Base-by-base conservation (phyloP, 2,329 filamentous ascomycete species). In the Colletotrichum simmondsii region DNA sequence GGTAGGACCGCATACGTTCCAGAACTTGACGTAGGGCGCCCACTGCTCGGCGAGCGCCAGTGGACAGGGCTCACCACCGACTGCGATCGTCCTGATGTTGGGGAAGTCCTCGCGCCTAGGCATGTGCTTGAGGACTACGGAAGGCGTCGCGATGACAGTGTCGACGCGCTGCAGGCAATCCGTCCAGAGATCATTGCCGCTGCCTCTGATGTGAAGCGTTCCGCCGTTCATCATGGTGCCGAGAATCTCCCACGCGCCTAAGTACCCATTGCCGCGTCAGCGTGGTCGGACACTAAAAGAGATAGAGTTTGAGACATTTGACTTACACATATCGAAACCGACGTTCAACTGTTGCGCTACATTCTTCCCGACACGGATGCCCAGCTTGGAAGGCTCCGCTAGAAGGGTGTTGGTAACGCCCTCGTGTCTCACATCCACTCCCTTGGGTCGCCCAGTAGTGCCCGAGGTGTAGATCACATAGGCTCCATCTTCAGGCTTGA, bases 171-270 rank as follows among this genome's bases (percentile, higher is more conserved):
- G 68, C 57, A 75, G 35, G 53, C 73, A 75, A 16, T 75, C 73
- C 8, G 42, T 59, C 74, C 74, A 75, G 16, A 69, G 52, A 46
- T 75, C 74, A 42, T 75, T 71, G 35, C 72, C 74, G 63, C 74
- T 75, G 42, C 74, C 74, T n/a, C 74, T 65, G 59, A 75, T 74
- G 65, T 75, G 73, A 32, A 75, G 74, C 5, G 74, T 75, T 5
- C 72, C 73, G 7, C 74, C 74, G 64, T 74, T 75, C 74, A 75
- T 75, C 62, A 75, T 65, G 22, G 74, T 75, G 1, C 84, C 85
- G 10, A 91, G 83, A n/a, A 91, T 87, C 74, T 91, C 89, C 89
- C 89, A 91, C 14, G 89, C 88, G 26, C 87, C 89, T 90, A 68
- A 60, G 7, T 22, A 14, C n/a, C 26, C 22, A 16, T 28, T 52